Evolutionary conservation across 805 yeast genomes (phyloP), one percentile per base, ranked within the genome.

Genomic region (Zygoascus ofunaensis): DNA sequence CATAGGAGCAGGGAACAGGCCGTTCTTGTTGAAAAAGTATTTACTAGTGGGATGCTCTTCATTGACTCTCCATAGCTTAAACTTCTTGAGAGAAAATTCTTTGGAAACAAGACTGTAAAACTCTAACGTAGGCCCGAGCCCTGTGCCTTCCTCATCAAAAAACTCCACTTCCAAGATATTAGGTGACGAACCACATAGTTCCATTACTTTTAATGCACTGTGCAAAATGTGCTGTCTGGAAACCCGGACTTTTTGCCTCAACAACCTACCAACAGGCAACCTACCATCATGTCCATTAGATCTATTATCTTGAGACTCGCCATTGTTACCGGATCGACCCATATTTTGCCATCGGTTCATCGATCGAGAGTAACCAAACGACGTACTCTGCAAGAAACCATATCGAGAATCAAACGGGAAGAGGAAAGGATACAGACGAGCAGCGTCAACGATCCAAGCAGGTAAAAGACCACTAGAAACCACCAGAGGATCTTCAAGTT

Each of bases 81-180:
- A 62, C 22, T 69, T 70, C 41, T 70, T 72, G 51, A 66, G 71
- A 1, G 82, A 66, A 59, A 90, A 87, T 50, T 80, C 87, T 45
- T 70, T 76, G 0, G 96, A 87, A 1, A 85, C 87, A 14, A 72
- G 68, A 0, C 97, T 79, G 57, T 87, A 90, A 57, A 92, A 90
- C 62, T 90, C 98, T 50, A 89, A 68, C 0, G 98, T 90, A 3
- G 98, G 98, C 0, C 98, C 98, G 37, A 87, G 65, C 0, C 98
- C 98, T 0, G 95, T 81, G n/a, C 97, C 98, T 4, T 74, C 95
- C 60, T 90, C 98, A 51, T 82, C 87, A 50, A 73, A 77, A 55
- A 83, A 90, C 59, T 89, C 95, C 45, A 92, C 79, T 55, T 90
- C 97, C 19, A 90, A 64, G 3, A 84, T 69, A 23, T 87, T 82